These are phyloP conservation scores for Articulospora tetracladia DNA, from an alignment of 495 filamentous ascomycete species.

Conservation along the genomic window DNA sequence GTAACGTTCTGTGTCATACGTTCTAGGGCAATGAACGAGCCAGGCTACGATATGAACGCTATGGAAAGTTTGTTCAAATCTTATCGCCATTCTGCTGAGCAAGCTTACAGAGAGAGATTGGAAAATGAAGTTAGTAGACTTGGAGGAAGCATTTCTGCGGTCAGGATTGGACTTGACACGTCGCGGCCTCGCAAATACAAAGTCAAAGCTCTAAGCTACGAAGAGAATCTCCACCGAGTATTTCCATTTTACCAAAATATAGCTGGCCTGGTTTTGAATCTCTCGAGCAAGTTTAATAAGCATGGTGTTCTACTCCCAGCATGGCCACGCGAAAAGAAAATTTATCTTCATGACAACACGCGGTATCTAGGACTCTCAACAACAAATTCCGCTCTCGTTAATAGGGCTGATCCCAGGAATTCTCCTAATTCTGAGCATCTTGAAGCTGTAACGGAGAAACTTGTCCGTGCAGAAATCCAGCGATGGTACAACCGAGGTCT, in stretches of 20 bases:
- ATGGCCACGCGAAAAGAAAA: background rate
- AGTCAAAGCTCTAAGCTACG: background rate
- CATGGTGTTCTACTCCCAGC: background rate
- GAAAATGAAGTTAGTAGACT: conserved; percentile 7
- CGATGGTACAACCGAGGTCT: background rate
- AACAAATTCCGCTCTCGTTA: background rate
- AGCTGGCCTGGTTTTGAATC: background rate
- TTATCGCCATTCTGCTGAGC: background rate
- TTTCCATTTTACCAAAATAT: conserved; percentile 2
- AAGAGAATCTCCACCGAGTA: background rate
- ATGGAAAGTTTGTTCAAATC: background rate
- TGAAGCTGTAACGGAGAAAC: background rate
- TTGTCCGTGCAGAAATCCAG: background rate
- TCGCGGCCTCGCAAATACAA: background rate
- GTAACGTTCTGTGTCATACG: background rate
- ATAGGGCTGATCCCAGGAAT: background rate
- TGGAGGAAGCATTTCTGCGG: background rate
- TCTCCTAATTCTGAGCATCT: background rate
- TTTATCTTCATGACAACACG: background rate
- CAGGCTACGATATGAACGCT: background rate
- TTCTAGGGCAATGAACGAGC: background rate
- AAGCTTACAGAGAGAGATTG: background rate
- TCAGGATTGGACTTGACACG: background rate
- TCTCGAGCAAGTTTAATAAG: background rate
- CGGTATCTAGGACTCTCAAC: background rate